These are phyloP conservation scores for Ceratocystis alfenasii DNA, from an alignment of 2,329 filamentous ascomycete species.

Conservation along the genomic window DNA sequence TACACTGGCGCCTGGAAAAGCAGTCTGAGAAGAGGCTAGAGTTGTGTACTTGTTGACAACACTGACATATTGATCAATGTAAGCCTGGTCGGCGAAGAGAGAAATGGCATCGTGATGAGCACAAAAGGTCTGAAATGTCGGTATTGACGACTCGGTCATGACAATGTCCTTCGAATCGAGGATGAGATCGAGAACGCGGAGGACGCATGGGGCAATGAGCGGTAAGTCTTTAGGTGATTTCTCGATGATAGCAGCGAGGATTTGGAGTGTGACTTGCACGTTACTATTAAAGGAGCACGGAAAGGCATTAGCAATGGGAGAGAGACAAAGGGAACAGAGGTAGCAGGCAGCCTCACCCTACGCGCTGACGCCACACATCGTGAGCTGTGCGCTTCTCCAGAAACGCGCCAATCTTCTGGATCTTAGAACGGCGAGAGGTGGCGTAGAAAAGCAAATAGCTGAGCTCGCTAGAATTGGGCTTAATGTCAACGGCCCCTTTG, in stretches of 20 bases:
- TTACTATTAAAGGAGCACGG: constrained; percentile 44
- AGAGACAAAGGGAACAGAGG: not conserved
- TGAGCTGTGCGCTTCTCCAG: constrained; percentile 85
- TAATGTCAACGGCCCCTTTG: constrained; percentile 84
- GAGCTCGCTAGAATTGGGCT: constrained; percentile 91
- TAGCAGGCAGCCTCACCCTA: constrained; percentile 48
- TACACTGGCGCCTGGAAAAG: constrained; percentile 37
- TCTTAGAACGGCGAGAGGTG: constrained; percentile 83
- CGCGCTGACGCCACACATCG: constrained; percentile 79
- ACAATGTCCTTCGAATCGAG: constrained; percentile 78
- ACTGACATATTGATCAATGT: constrained; percentile 69
- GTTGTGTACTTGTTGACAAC: constrained; percentile 69
- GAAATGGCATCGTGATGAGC: constrained; percentile 75
- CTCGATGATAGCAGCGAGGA: constrained; percentile 81
- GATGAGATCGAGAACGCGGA: constrained; percentile 73
- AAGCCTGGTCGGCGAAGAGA: constrained; percentile 73
- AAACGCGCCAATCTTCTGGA: constrained; percentile 90
- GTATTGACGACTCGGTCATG: constrained; percentile 81
- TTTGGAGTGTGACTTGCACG: constrained; percentile 88
- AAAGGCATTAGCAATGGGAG: not conserved
- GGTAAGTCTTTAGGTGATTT: constrained; percentile 84
- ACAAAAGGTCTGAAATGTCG: constrained; percentile 81
- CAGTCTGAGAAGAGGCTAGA: constrained; percentile 55
- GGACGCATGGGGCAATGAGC: constrained; percentile 72
- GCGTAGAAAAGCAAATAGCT: constrained; percentile 96